Conservation (phyloP, 2,329 filamentous ascomycete species). For the Didymella lethalis region DNA sequence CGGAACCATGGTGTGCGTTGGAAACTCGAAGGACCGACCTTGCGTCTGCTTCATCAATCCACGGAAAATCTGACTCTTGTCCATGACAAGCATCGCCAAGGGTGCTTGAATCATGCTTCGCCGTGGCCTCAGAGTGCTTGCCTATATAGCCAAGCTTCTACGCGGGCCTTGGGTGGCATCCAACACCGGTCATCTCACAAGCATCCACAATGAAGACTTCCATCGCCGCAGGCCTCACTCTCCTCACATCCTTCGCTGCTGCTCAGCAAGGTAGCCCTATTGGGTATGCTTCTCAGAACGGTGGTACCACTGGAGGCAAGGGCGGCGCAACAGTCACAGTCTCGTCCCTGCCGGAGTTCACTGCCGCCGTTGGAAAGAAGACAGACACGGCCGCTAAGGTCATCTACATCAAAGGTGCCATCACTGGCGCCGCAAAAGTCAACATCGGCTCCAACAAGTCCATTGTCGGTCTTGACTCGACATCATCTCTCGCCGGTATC, state of each 20-base stretch:
- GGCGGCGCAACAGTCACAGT: conserved; percentile 48
- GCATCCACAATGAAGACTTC: conserved; percentile 5
- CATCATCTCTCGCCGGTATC: conserved; percentile 54
- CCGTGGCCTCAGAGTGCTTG: not conserved
- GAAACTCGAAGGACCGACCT: not conserved
- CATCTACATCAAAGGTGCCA: conserved; percentile 57
- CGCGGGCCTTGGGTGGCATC: not conserved
- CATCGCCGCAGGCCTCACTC: not conserved
- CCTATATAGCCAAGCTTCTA: conserved; percentile 3
- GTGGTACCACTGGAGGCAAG: conserved; percentile 52
- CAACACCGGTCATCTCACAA: not conserved
- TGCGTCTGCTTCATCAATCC: conserved; percentile 1
- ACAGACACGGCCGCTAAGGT: conserved; percentile 54
- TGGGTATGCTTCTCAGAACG: conserved; percentile 46
- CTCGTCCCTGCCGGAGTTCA: conserved; percentile 49
- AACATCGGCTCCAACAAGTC: conserved; percentile 60
- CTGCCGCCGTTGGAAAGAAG: conserved; percentile 50
- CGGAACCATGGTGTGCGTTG: conserved; percentile 1
- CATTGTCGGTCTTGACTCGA: conserved; percentile 59
- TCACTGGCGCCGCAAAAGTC: conserved; percentile 52
- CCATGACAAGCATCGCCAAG: conserved; percentile 12
- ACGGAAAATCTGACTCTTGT: conserved; percentile 1
- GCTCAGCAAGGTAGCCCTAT: conserved; percentile 28
- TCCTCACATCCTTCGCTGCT: conserved; percentile 3
- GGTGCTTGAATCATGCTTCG: conserved; percentile 7